Base-by-base conservation (phyloP, 305 asterid genomes). In the Ilex paraguariensis region DNA sequence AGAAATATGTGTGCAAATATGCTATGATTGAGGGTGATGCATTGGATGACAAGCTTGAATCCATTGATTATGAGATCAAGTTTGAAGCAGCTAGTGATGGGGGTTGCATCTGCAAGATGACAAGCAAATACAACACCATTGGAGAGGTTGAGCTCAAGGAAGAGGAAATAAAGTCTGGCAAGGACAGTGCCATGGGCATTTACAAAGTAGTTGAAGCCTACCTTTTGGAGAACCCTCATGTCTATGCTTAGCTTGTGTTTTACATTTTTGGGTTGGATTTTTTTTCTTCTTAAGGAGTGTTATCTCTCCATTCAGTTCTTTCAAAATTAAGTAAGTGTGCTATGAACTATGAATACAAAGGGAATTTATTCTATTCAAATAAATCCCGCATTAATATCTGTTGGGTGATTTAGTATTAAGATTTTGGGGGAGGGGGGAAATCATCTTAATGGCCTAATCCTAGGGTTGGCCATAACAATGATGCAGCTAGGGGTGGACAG, bases 21-120 rank as follows among this genome's bases (percentile, higher is more conserved):
- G 73, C 74, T 15, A 70, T 79, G 81, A 66, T 79, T 31, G 88
- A 82, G 67, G 77, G 88, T 2, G 83, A 77, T 66, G 70, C 78
- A 33, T 16, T 82, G 54, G 75, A 62, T 5, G 82, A 75, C 31
- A 82, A 69, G 57, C 77, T 82, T 10, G 82, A 83, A 4, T 75
- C 21, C 3, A 76, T 83, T 31, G 70, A 56, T 2, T 73, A 80
- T 28, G 86, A 83, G 31, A 70, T 76, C 21, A 74, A 73, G 71
- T 73, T 80, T 11, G 82, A 83, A 65, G 46, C 67, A 10, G 59
- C 71, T 13, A 31, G 13, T n/a, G 67, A 69, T 33, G 78, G 79
- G 6, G 76, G 77, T 3, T 78, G 76, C 57, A 36, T 71, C 44
- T 78, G 81, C 67, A 83, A 72, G 74, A 75, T 83, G 84, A 71